Evolutionary conservation across 2,329 filamentous ascomycete genomes (phyloP).

Genomic region (Rhynchosporium graminicola): DNA sequence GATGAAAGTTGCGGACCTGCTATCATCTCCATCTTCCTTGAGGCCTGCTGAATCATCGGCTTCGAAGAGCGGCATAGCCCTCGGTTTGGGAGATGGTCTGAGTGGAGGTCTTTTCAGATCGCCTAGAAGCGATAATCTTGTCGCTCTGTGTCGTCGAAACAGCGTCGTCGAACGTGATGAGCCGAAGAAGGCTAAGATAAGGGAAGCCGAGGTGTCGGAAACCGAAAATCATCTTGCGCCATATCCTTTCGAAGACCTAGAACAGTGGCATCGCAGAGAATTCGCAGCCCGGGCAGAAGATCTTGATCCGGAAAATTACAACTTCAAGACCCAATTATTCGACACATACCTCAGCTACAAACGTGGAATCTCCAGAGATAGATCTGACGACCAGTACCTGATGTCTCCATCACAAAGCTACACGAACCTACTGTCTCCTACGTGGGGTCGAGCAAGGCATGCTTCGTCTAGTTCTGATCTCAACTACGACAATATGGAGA

Average conservation of each 20-base stretch:
- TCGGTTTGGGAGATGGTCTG: too few relatives aligned
- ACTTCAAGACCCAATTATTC: not conserved
- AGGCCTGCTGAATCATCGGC: not conserved
- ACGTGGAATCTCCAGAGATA: not conserved
- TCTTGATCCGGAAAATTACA: not conserved
- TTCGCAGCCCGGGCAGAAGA: not conserved
- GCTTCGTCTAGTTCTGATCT: not conserved
- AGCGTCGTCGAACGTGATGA: not conserved
- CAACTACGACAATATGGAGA: constrained; percentile 11
- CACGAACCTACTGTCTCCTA: not conserved
- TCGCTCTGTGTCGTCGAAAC: not conserved
- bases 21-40: not conserved
- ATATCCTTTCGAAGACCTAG: not conserved
- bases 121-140: constrained; percentile 8
- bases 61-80: not conserved
- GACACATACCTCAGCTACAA: not conserved
- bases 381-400: not conserved
- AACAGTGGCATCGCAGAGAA: not conserved
- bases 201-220: not conserved
- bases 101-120: not conserved
- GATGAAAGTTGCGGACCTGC: not conserved
- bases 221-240: too few relatives aligned
- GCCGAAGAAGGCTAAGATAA: not conserved
- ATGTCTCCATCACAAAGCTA: not conserved
- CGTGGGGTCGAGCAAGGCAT: not conserved